Evolutionary conservation across 345 rosid species (phyloP).

Genomic region (Citrus unshiu): DNA sequence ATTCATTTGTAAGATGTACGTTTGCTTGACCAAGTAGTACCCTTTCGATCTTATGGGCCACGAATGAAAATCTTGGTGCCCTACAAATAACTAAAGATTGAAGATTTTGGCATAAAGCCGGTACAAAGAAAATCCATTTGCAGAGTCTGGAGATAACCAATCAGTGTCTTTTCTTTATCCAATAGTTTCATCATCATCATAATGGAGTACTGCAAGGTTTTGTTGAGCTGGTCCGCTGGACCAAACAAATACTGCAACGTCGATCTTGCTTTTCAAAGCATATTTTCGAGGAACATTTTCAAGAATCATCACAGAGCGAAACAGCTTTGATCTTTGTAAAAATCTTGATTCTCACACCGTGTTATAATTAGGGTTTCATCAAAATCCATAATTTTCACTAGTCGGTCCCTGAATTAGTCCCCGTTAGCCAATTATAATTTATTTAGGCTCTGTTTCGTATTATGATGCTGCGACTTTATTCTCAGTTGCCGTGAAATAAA

Average conservation of each 20-base stretch:
- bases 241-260: background rate
- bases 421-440: too few relatives aligned
- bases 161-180: background rate
- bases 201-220: background rate
- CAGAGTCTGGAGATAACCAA: slow-evolving; percentile 4
- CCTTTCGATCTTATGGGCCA: background rate
- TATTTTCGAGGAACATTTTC: background rate
- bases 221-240: background rate
- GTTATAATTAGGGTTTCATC: background rate
- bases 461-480: too few relatives aligned
- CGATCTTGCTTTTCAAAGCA: slow-evolving; percentile 12
- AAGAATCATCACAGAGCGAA: background rate
- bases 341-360: background rate
- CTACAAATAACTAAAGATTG: slow-evolving; percentile 7
- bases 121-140: background rate
- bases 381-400: too few relatives aligned
- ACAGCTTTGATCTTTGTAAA: background rate
- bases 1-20: background rate
- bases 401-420: too few relatives aligned
- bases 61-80: slow-evolving; percentile 3
- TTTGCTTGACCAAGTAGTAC: slow-evolving; percentile 2
- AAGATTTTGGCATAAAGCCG: slow-evolving; percentile 16
- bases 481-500: too few relatives aligned
- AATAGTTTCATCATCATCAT: background rate
- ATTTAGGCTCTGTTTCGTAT: too few relatives aligned